Evolutionary conservation across 495 filamentous ascomycete genomes (phyloP).

Genomic region (Podospora appendiculata): DNA sequence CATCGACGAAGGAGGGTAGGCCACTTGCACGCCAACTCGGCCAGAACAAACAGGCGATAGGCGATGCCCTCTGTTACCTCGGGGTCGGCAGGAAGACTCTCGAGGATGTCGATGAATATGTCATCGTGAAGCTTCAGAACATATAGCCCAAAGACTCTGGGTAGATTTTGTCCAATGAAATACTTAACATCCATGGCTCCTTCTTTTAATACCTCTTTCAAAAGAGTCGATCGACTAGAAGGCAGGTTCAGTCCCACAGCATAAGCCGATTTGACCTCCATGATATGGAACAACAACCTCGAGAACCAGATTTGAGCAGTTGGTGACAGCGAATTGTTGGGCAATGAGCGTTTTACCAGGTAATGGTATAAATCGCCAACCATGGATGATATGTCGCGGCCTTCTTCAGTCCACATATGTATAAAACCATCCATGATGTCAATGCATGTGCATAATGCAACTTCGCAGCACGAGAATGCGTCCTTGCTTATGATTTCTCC

Average conservation of each 20-base stretch:
- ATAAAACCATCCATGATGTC: conserved; percentile 61
- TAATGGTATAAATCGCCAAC: conserved; percentile 74
- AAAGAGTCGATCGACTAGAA: conserved; percentile 66
- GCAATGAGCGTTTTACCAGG: conserved; percentile 58
- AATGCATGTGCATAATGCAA: conserved; percentile 59
- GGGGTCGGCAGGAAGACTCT: conserved; percentile 60
- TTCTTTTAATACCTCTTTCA: conserved; percentile 54
- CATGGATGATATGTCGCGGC: conserved; percentile 47
- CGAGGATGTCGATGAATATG: conserved; percentile 70
- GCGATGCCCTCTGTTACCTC: conserved; percentile 78
- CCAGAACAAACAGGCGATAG: conserved; percentile 67
- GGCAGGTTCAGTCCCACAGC: conserved; percentile 45
- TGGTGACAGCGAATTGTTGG: conserved; percentile 56
- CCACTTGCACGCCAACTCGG: conserved; percentile 70
- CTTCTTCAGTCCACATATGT: conserved; percentile 51
- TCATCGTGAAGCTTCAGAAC: conserved; percentile 70
- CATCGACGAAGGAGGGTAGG: conserved; percentile 71
- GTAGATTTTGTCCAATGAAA: conserved; percentile 56
- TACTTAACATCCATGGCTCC: conserved; percentile 69
- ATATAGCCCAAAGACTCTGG: conserved; percentile 73
- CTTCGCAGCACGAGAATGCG: conserved; percentile 69
- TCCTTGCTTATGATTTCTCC: conserved; percentile 55
- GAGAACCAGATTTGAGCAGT: conserved; percentile 59
- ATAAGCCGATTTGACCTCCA: conserved; percentile 58
- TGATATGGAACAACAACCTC: conserved; percentile 56